These are phyloP conservation scores for Amylostereum areolatum DNA, from an alignment of 1,284 basidiomycete genomes.

Conservation along the genomic window DNA sequence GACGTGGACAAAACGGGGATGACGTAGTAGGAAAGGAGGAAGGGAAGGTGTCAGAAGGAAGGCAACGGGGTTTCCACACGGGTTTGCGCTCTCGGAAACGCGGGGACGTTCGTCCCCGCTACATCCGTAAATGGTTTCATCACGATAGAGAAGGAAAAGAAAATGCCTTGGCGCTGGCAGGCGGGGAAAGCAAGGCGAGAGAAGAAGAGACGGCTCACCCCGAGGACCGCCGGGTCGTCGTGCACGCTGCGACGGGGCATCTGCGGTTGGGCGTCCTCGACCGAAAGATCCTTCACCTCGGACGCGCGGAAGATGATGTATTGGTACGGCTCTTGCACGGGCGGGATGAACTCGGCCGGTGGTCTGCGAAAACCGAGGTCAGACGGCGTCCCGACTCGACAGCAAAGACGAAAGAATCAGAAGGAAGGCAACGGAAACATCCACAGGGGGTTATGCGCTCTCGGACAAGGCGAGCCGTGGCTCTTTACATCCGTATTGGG, in stretches of 20 bases:
- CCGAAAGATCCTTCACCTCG: conserved; percentile 75
- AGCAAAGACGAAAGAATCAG: conserved; percentile 33
- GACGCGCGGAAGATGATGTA: conserved; percentile 82
- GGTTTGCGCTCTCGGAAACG: conserved; percentile 45
- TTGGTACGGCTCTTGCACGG: conserved; percentile 70
- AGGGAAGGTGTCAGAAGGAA: conserved; percentile 41
- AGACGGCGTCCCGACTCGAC: conserved; percentile 15
- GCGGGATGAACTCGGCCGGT: conserved; percentile 67
- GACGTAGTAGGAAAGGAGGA: background rate
- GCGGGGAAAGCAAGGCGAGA: conserved; percentile 8
- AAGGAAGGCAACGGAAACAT: conserved; percentile 73
- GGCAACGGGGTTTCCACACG: conserved; percentile 56
- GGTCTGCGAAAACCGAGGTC: conserved; percentile 38
- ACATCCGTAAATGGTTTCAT: conserved; percentile 51
- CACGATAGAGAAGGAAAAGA: conserved; percentile 15
- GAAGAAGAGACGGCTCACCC: conserved; percentile 40
- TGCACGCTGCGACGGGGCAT: conserved; percentile 63
- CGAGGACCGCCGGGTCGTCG: conserved; percentile 73
- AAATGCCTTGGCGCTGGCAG: too few species aligned
- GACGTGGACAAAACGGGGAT: too few species aligned
- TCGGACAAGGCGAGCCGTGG: conserved; percentile 45
- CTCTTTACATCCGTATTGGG: conserved; percentile 62
- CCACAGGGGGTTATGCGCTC: conserved; percentile 68
- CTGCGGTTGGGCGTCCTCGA: conserved; percentile 59
- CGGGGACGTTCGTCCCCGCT: too few species aligned